Evolutionary conservation across 73 alveolate genomes (phyloP), one percentile per base, ranked within the genome.

Genomic region (Tetrahymena thermophila): DNA sequence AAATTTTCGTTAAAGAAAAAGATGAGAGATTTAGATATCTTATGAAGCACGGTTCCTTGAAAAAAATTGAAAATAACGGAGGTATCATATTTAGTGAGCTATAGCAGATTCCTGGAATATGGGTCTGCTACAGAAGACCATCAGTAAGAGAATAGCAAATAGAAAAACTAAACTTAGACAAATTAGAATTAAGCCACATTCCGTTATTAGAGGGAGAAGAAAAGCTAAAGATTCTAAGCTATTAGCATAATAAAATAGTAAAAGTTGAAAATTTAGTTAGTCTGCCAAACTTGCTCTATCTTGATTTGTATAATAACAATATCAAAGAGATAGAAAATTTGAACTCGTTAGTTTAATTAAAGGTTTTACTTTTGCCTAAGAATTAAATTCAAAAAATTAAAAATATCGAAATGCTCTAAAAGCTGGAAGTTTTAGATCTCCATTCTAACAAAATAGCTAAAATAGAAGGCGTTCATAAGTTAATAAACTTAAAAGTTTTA

Each of bases 201-300:
- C 99, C 99, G n/a, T 94, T 98, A 55, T 96, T 98, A 28, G 99
- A 98, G 95, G 99, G 99, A 16, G 99, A 98, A 96, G 99, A 98
- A 94, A 98, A 96, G 93, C 97, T 98, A 38, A 97, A 98, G 94
- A 96, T 98, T 58, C 94, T 98, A 57, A 96, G 97, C 96, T 96
- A 97, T 43, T 98, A 98, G 97, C 98, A 97, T 95, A 98, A 98
- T 93, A 97, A 97, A 84, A 98, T 98, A 1, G 43, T 97, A 35
- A 98, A 98, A 96, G 97, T 98, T 21, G 99, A 98, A 94, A 98
- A 98, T 93, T 94, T 98, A 84, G 98, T 98, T 19, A 98, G 99
- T 21, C 96, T 98, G 19, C 99, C 99, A 35, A 98, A 98, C 95
- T 96, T 98, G 95, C 94, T 98, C 21, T 98, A 98, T 96, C 96